Conservation (phyloP, 768 basidiomycete genomes). For the Naganishia friedmannii region DNA sequence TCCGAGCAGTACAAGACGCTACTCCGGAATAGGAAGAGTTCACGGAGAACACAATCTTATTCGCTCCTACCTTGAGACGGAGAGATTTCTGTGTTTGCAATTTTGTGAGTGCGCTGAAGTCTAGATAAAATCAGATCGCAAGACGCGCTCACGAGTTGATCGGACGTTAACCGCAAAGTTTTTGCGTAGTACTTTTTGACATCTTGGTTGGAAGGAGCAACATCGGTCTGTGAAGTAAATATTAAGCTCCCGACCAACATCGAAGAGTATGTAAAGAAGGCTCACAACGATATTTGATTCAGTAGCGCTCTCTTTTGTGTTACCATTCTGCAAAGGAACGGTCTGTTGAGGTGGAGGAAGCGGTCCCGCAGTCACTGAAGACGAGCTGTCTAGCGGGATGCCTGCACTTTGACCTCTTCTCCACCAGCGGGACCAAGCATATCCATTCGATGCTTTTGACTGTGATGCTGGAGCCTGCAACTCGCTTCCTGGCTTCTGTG, state of each 20-base stretch:
- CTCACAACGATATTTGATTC: not conserved
- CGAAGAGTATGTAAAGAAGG: not conserved
- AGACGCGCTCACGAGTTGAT: constrained; percentile 69
- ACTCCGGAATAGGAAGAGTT: constrained; percentile 69
- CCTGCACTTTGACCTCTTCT: constrained; percentile 38
- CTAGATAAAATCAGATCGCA: not conserved
- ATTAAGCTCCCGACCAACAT: not conserved
- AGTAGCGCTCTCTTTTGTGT: not conserved
- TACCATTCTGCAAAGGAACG: not conserved
- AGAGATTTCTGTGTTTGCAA: constrained; percentile 67
- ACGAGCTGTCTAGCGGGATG: constrained; percentile 23
- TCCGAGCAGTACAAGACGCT: constrained; percentile 81
- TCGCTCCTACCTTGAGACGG: constrained; percentile 78
- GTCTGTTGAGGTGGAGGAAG: not conserved
- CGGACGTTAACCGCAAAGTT: constrained; percentile 85
- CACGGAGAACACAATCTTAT: constrained; percentile 88
- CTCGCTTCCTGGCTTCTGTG: not conserved
- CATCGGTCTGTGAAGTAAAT: not conserved
- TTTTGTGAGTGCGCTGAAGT: not conserved
- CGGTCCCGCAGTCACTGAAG: not conserved
- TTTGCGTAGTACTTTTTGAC: constrained; percentile 71
- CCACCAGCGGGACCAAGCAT: constrained; percentile 53
- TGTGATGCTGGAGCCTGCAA: constrained; percentile 24
- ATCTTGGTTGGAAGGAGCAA: not conserved
- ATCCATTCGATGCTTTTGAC: constrained; percentile 36